Evolutionary conservation across 176 grass and related monocot species (phyloP).

Genomic region (barley (Hordeum vulgare)): DNA sequence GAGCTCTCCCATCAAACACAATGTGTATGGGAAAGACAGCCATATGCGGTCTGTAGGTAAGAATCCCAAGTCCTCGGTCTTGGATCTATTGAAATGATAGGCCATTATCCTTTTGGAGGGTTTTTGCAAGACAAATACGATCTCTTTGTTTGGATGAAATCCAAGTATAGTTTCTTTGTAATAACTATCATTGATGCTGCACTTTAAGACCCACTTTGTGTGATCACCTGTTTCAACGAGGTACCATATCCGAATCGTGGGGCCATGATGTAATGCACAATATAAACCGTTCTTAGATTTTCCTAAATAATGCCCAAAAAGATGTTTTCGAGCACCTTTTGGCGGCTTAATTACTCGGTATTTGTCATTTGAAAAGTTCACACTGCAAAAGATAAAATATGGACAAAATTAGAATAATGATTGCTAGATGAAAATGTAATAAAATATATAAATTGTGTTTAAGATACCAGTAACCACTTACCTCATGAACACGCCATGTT

Average conservation of each 20-base stretch:
- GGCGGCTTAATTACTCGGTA: background rate
- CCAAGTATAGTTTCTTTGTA: background rate
- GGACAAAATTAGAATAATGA: background rate
- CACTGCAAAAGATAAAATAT: background rate
- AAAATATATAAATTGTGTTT: background rate
- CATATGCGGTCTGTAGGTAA: background rate
- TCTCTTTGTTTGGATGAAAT: background rate
- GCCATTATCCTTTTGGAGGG: background rate
- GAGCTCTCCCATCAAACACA: background rate
- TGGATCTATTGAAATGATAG: background rate
- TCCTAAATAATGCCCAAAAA: background rate
- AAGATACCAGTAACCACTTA: background rate
- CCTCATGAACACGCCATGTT: background rate
- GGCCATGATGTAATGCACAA: background rate
- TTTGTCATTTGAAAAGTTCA: background rate
- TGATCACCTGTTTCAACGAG: background rate
- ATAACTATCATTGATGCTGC: background rate
- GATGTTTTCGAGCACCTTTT: accelerated
- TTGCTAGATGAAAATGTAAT: background rate
- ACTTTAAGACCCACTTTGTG: background rate
- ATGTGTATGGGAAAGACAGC: background rate
- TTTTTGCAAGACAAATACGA: background rate
- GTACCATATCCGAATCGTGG: background rate
- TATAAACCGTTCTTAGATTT: background rate
- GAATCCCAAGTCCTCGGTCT: background rate